A percentile compares a stretch with the other conserved stretches of the same genome.
These are phyloP conservation scores for Nepenthes alata DNA, from an alignment of 179 eudicot species.

Conservation along the genomic window DNA sequence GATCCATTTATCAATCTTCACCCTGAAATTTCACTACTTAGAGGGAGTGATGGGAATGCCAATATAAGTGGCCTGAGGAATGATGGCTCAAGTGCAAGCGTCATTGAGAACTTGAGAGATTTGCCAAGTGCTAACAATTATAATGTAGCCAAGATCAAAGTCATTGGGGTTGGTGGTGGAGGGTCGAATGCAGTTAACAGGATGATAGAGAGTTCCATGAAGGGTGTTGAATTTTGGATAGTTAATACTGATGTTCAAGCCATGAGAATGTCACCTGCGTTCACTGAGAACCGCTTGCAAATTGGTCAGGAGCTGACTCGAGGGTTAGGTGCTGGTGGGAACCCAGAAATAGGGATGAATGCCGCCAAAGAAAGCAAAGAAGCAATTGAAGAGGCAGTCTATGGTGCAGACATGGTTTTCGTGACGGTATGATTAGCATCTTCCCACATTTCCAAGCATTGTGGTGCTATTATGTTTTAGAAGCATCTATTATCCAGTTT, in stretches of 20 bases:
- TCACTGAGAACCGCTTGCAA: constrained; percentile 68
- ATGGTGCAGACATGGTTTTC: constrained; percentile 92
- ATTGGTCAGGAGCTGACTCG: constrained; percentile 93
- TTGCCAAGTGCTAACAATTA: constrained; percentile 25
- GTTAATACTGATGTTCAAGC: constrained; percentile 96
- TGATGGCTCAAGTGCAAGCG: constrained; percentile 41
- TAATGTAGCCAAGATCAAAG: constrained; percentile 83
- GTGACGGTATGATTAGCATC: constrained; percentile 54
- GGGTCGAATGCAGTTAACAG: constrained; percentile 97
- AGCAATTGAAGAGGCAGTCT: constrained; percentile 71
- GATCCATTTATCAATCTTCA: constrained; percentile 75
- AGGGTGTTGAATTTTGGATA: constrained; percentile 95
- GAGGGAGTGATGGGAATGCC: constrained; percentile 65
- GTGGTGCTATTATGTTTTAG: too few relatives aligned
- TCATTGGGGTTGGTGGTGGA: constrained; percentile 95
- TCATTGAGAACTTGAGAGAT: constrained; percentile 43
- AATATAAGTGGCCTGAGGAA: constrained; percentile 27
- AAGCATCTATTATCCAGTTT: too few relatives aligned
- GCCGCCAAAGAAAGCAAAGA: constrained; percentile 91
- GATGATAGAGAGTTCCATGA: constrained; percentile 92
- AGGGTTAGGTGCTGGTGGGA: constrained; percentile 98
- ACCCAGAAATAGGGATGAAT: constrained; percentile 85
- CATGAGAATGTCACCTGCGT: constrained; percentile 83
- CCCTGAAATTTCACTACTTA: constrained; percentile 77
- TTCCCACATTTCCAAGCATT: too few relatives aligned